Evolutionary conservation across 805 yeast species (phyloP), one percentile per base, ranked within the genome.

Genomic region (Saturnispora ahearnii): DNA sequence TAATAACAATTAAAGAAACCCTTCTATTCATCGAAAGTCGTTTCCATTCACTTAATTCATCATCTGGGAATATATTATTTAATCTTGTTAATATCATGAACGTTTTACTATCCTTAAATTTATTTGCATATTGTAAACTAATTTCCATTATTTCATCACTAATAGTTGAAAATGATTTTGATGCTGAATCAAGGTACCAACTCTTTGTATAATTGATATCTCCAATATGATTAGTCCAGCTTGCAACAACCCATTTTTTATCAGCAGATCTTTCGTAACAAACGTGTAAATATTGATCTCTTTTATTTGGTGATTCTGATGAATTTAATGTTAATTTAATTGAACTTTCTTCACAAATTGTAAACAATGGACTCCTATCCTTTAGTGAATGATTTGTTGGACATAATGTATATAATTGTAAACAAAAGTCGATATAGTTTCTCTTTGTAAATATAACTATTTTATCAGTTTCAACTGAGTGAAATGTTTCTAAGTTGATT

Each of bases 201-300:
- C 88, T 74, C 55, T 79, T 82, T 0, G 82, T 75, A 43, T 72
- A 73, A 15, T 81, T 76, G 11, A 78, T 72, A 3, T 72, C 70
- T 0, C 96, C 96, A 13, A 44, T 41, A 45, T 90, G 91, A 59
- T 91, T 96, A 0, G 93, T 74, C 95, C 97, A 88, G 0, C 95
- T 83, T 0, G 87, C 95, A 22, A 82, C 79, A 41, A 88, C 73
- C 96, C 96, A 91, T 49, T 78, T 79, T 53, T 80, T 81, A 62
- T 90, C 96, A 3, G 77, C 71, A 0, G 96, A 84, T 47, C 95
- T 65, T 30, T 88, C 87, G 59, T 90, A 91, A 1, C 96, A 88
- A 10, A 93, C 72, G 61, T 93, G 98, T 22, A 91, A 70, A 57
- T 80, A 86, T 1, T 86, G 72, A 58, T 89, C 96, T 52, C 84